Evolutionary conservation across 352 stramenopile species (phyloP).

Genomic region (Pythium coloratum): DNA sequence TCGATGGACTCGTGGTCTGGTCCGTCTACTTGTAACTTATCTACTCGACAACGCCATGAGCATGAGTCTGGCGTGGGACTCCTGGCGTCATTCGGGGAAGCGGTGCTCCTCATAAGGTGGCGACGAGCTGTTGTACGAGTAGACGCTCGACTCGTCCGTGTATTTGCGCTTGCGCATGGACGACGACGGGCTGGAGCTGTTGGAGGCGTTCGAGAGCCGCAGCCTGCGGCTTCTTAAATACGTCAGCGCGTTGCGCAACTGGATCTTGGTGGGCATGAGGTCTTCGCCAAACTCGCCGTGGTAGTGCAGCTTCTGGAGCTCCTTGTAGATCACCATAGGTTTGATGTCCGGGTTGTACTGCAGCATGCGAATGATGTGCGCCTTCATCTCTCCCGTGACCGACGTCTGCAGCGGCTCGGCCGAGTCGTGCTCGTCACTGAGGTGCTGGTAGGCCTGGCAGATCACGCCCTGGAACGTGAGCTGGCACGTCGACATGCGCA

Average conservation of each 20-base stretch:
- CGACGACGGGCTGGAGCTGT: constrained; percentile 13
- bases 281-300: constrained; percentile 59
- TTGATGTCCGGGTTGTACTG: constrained; percentile 64
- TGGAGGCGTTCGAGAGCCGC: constrained; percentile 29
- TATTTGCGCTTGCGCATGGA: constrained; percentile 41
- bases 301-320: constrained; percentile 56
- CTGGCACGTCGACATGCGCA: constrained; percentile 83
- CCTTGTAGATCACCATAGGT: constrained; percentile 78
- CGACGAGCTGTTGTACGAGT: constrained; percentile 52
- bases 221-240: constrained; percentile 81
- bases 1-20: background rate
- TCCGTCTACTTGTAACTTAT: constrained; percentile 20
- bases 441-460: constrained; percentile 75
- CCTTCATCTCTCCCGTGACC: constrained; percentile 79
- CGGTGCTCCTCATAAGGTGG: constrained; percentile 59
- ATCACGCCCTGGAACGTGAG: constrained; percentile 71
- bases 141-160: constrained; percentile 40
- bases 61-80: constrained; percentile 7
- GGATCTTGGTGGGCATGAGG: constrained; percentile 83
- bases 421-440: constrained; percentile 76
- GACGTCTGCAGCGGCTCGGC: constrained; percentile 69
- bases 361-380: constrained; percentile 67
- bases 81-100: constrained; percentile 41
- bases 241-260: constrained; percentile 76
- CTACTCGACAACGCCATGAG: constrained; percentile 16